Evolutionary conservation across 768 basidiomycete species (phyloP), one percentile per base, ranked within the genome.

Genomic region (Leccinum disarticulatum): DNA sequence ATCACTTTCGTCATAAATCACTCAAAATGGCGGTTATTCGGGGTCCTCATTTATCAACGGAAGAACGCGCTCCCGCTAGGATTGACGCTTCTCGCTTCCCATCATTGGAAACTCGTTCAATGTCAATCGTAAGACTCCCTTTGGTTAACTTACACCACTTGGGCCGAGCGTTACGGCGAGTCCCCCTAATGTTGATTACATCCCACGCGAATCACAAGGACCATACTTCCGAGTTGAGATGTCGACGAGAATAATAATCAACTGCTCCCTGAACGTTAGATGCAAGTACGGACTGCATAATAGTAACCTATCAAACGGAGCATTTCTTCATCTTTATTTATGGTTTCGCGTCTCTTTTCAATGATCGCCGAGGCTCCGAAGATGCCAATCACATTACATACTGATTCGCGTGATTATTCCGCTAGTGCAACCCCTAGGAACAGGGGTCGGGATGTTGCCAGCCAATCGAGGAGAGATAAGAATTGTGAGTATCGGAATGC

Each of bases 331-430:
- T 17, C n/a, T 41, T n/a, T 9, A n/a, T 14, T 5, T 54, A 54
- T 52, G 47, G 17, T 11, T 46, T 27, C 41, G 25, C 46, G 25
- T n/a, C 31, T 31, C n/a, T 51, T 64, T 52, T 49, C 38, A 55
- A 60, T 35, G 33, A 33, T 52, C 50, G 11, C 31, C 31, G 31
- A 13, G 48, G 49, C 54, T 52, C 57, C 54, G 22, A n/a, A 22
- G 33, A 61, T 57, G 62, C 25, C 10, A 25, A 55, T 59, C 63
- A 64, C 61, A 51, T 54, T 31, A 1, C 25, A 43, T 14, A 4
- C 47, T 31, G 38, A 43, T 48, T 63, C 50, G 50, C 43, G 50
- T 62, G 61, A 62, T 63, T 63, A 8, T 22, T 22, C 52, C 61
- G 28, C 19, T n/a, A 30, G 30, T n/a, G n/a, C 14, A 27, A 36